Evolutionary conservation across 306 rosid species (phyloP).

Genomic region (Citrullus mucosospermus): DNA sequence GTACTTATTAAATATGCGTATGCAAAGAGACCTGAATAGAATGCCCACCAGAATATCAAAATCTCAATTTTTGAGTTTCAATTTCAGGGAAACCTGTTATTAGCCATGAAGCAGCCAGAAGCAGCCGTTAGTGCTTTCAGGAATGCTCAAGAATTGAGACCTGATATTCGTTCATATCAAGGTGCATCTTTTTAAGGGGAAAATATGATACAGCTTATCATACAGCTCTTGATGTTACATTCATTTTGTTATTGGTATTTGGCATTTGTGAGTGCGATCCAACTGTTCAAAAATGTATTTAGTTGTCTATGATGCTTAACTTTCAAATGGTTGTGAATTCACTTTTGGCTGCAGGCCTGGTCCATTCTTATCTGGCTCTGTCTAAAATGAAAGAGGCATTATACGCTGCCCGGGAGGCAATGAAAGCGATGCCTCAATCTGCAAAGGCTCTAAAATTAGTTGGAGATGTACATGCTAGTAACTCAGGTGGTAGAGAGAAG

Average conservation of each 20-base stretch:
- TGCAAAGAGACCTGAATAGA: neutral
- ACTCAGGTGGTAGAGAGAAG: constrained; percentile 91
- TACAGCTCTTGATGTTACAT: constrained; percentile 10
- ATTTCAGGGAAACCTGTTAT: constrained; percentile 66
- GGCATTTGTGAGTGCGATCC: constrained; percentile 9
- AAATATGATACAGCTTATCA: neutral
- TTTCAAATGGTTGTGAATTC: constrained; percentile 15
- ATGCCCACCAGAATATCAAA: neutral
- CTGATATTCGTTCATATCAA: constrained; percentile 98
- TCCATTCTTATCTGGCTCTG: constrained; percentile 80
- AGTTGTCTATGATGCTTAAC: neutral
- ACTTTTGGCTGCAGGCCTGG: constrained; percentile 61
- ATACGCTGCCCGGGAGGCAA: constrained; percentile 95
- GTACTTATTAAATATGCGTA: constrained; percentile 18
- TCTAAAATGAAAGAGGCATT: constrained; percentile 88
- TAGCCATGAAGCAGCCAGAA: constrained; percentile 75
- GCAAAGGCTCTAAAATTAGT: constrained; percentile 96
- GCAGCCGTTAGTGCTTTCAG: constrained; percentile 84
- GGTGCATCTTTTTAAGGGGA: constrained; percentile 33
- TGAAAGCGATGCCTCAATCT: constrained; percentile 99
- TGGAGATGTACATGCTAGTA: constrained; percentile 95
- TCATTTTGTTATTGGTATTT: constrained; percentile 8
- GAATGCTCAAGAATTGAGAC: constrained; percentile 94
- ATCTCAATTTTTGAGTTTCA: neutral
- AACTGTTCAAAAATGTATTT: constrained; percentile 4